Base-by-base conservation (phyloP, 1,139 yeast genomes). In the Meyerozyma smithsonii region DNA sequence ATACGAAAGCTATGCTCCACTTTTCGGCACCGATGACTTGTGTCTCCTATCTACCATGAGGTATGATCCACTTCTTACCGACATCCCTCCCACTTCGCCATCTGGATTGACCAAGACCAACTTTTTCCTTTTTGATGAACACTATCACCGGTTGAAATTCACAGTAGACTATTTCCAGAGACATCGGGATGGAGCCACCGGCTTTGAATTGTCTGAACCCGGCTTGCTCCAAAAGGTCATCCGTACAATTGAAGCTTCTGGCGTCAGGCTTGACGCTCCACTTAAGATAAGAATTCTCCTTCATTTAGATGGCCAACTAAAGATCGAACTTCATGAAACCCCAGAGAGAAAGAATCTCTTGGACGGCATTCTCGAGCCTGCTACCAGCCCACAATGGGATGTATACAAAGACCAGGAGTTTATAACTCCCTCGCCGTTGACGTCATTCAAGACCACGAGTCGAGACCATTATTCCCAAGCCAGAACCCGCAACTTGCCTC, bases 401-500 rank as follows among this genome's bases (percentile, higher is more conserved):
- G 80, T 87, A 0, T 81, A 77, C 50, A 53, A 88, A 5, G 94
- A 86, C 55, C 52, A 68, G 0, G 61, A 71, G 30, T 65, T 78
- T 3, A 71, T 78, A 0, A 53, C 74, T 39, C 72, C 79, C 0
- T 79, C 94, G 0, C 87, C 90, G 2, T 87, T 84, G 58, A 88
- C 96, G 0, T 83, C 95, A 3, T 85, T 90, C 65, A 92, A 92
- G 56, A 92, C 97, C 0, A 87, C 97, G 0, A 64, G 69, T 25
- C 69, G 98, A 46, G 66, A 66, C 2, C 78, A 71, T 38, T 90
- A 90, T 57, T 72, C 66, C 35, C 67, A 57, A 3, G 84, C 96
- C 0, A 66, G 97, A 42, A 58, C 58, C 2, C 63, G 84, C 39
- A 45, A 60, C n/a, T 49, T 65, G 16, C 70, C 74, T 2, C 69